Evolutionary conservation across 805 yeast species (phyloP).

Genomic region (Saccharomycopsis oosterbeekiorum): DNA sequence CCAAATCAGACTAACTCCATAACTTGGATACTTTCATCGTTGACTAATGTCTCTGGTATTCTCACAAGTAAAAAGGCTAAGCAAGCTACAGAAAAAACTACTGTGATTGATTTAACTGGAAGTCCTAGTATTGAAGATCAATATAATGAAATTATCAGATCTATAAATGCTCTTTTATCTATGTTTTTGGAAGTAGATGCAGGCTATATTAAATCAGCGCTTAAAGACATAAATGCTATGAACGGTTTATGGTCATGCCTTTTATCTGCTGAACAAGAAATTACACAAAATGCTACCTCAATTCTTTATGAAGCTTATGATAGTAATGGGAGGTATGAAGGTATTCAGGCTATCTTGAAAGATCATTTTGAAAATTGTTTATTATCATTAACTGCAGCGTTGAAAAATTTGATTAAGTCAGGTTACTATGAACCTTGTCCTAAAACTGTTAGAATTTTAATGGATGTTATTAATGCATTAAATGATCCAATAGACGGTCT

Average conservation of each 20-base stretch:
- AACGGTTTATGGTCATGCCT: conserved; percentile 68
- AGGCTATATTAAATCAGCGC: conserved; percentile 28
- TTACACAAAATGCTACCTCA: conserved; percentile 63
- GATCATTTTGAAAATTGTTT: conserved; percentile 37
- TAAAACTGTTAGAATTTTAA: conserved; percentile 58
- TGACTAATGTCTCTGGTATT: conserved; percentile 25
- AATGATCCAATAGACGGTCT: conserved; percentile 61
- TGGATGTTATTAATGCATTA: conserved; percentile 59
- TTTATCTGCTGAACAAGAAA: conserved; percentile 46
- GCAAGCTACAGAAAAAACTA: conserved; percentile 21
- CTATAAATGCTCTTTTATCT: conserved; percentile 28
- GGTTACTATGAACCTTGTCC: conserved; percentile 65
- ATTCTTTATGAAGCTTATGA: conserved; percentile 69
- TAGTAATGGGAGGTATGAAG: conserved; percentile 70
- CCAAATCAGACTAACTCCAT: conserved; percentile 13
- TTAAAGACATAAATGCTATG: conserved; percentile 35
- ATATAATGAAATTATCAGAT: conserved; percentile 23
- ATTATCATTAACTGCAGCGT: conserved; percentile 36
- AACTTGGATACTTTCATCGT: conserved; percentile 20
- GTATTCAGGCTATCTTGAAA: conserved; percentile 46
- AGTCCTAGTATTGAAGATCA: conserved; percentile 11
- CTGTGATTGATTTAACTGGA: neutral
- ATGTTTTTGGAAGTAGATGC: conserved; percentile 33
- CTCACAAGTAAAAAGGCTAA: conserved; percentile 15
- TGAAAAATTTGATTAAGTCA: conserved; percentile 36